Evolutionary conservation across 768 basidiomycete genomes (phyloP).

Genomic region (Gloeophyllum trabeum): DNA sequence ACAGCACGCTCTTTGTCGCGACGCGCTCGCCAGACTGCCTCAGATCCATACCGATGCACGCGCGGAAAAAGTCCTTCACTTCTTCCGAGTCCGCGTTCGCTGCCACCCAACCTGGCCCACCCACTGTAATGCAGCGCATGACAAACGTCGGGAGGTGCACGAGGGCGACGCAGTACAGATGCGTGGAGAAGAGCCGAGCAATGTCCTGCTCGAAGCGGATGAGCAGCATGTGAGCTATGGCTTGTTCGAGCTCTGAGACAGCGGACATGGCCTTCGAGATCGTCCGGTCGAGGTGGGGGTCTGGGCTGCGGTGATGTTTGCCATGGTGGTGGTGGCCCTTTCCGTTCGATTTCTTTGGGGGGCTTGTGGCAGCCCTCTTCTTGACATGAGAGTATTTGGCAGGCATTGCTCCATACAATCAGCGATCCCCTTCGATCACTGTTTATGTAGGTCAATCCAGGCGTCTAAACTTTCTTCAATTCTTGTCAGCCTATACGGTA

Average conservation of each 20-base stretch:
- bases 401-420: too few relatives aligned
- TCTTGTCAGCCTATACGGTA: too few relatives aligned
- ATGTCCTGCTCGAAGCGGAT: conserved; percentile 69
- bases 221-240: conserved; percentile 57
- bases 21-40: conserved; percentile 69
- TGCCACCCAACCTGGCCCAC: conserved; percentile 59
- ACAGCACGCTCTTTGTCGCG: conserved; percentile 69
- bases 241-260: conserved; percentile 56
- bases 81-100: conserved; percentile 58
- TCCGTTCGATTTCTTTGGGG: conserved; percentile 29
- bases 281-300: conserved; percentile 40
- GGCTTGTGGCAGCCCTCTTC: conserved; percentile 40
- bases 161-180: conserved; percentile 52
- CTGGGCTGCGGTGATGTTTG: conserved; percentile 23
- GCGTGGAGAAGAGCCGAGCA: conserved; percentile 61
- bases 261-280: conserved; percentile 46
- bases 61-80: conserved; percentile 65
- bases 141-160: conserved; percentile 59
- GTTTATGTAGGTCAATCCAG: too few relatives aligned
- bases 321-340: conserved; percentile 18
- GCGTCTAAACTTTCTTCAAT: too few relatives aligned
- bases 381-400: conserved; percentile 71
- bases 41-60: conserved; percentile 65
- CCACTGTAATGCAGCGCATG: conserved; percentile 49
- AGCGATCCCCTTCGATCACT: too few relatives aligned